Base-by-base conservation (phyloP, 116 monocot genomes). In the Iris pallida region DNA sequence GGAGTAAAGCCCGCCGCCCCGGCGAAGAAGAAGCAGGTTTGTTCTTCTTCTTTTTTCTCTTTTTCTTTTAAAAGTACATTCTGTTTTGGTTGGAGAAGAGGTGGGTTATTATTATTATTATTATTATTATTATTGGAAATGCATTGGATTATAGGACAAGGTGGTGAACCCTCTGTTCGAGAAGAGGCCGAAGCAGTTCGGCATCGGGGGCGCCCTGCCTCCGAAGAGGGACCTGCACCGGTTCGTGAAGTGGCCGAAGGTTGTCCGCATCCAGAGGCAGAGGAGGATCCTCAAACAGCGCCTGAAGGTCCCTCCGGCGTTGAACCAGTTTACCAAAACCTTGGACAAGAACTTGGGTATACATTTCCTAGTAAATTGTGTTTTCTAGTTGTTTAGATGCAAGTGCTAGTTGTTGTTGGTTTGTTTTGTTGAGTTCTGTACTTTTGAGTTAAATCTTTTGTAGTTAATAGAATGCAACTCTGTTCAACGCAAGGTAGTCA, bases 111-210 rank as follows among this genome's bases (percentile, higher is more conserved):
- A 40, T 56, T 14, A 57, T 8, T 8, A 4, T 59, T 55, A 4
- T 42, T 16, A 14, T 0, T 45, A 15, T 43, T 71, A 43, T 45
- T 59, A 55, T 58, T 68, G 45, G 8, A 14, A 52, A 18, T 7
- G 30, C 30, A 30, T 30, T 30, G 30, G 30, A 30, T 30, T 42
- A 13, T 73, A 89, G 90, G 90, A 82, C 52, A 94, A 94, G 76
- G 82, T 87, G 5, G 82, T 80, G 49, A 94, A 94, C 57, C 94
- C 94, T 0, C 60, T 94, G 48, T 94, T 94, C 57, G 90, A 94
- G 90, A 94, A 94, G 87, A 71, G 90, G 65, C 90, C 94, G 51
- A 94, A 90, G 84, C 90, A 90, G 76, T 94, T 94, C 51, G 94
- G 94, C 2, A 90, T 94, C 41, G 94, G 90, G 18, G 94, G 94